phyloP scores from a whole-genome alignment of 495 filamentous ascomycete species.

The Aspergillus haitiensis region DNA sequence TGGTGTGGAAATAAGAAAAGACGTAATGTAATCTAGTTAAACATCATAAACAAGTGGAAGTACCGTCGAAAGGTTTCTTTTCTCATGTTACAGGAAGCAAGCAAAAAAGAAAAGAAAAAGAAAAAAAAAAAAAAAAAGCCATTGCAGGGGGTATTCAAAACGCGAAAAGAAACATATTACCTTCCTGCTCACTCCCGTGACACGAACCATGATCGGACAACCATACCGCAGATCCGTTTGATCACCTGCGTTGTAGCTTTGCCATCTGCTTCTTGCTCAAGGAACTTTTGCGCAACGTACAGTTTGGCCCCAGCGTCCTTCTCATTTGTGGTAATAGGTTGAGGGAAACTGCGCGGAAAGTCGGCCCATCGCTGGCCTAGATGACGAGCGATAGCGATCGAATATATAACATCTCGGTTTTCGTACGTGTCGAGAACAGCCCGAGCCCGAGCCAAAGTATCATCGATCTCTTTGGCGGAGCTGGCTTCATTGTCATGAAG shows the following conservation, averaged over 20 bases:
- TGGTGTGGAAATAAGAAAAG: conserved; percentile 7
- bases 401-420: conserved; percentile 91
- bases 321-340: conserved; percentile 63
- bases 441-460: conserved; percentile 60
- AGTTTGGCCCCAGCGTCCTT: conserved; percentile 71
- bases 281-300: conserved; percentile 77
- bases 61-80: conserved; percentile 23
- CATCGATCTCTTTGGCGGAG: conserved; percentile 60
- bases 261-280: conserved; percentile 68
- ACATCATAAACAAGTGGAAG: conserved; percentile 17
- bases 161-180: conserved; percentile 3
- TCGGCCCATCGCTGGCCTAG: conserved; percentile 66
- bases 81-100: conserved; percentile 28
- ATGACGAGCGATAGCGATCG: conserved; percentile 75
- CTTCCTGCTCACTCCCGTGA: conserved; percentile 37
- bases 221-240: conserved; percentile 73
- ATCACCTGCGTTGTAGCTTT: conserved; percentile 80
- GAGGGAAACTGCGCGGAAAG: conserved; percentile 59
- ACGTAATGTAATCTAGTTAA: conserved; percentile 22
- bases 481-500: conserved; percentile 61
- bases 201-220: conserved; percentile 56
- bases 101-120: conserved; percentile 16
- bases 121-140: conserved; percentile 2
- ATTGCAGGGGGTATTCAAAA: not conserved
- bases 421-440: conserved; percentile 73